These are phyloP conservation scores for Pyracantha coccinea DNA, from an alignment of 331 rosid species.

Conservation along the genomic window DNA sequence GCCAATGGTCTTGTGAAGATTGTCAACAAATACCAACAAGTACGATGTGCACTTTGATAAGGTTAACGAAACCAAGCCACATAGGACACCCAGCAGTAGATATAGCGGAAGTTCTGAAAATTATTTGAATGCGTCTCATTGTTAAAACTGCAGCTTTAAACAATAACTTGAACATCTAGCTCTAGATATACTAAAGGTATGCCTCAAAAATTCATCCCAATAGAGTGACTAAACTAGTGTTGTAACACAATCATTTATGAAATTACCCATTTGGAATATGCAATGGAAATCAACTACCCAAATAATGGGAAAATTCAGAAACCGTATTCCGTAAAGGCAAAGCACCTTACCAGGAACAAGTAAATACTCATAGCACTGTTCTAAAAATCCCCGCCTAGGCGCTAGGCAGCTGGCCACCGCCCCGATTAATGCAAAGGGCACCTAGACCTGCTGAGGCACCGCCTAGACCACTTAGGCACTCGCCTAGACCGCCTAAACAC, in stretches of 20 bases:
- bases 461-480: no score
- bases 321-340: background rate
- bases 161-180: constrained; percentile 6
- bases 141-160: constrained; percentile 18
- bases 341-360: background rate
- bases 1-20: constrained; percentile 50
- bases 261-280: background rate
- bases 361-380: background rate
- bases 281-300: background rate
- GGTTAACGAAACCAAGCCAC: constrained; percentile 78
- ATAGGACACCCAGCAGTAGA: constrained; percentile 77
- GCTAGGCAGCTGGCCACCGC: no score
- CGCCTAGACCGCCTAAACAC: no score
- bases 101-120: constrained; percentile 92
- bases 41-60: constrained; percentile 80
- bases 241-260: background rate
- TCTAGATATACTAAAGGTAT: constrained; percentile 1
- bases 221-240: constrained; percentile 3
- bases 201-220: constrained; percentile 1
- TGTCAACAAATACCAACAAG: constrained; percentile 46
- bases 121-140: constrained; percentile 30
- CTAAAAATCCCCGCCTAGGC: no score
- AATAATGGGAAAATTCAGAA: background rate
- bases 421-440: no score
- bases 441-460: no score